Evolutionary conservation across 1,284 basidiomycete genomes (phyloP), one percentile per base, ranked within the genome.

Genomic region (Malassezia furfur): DNA sequence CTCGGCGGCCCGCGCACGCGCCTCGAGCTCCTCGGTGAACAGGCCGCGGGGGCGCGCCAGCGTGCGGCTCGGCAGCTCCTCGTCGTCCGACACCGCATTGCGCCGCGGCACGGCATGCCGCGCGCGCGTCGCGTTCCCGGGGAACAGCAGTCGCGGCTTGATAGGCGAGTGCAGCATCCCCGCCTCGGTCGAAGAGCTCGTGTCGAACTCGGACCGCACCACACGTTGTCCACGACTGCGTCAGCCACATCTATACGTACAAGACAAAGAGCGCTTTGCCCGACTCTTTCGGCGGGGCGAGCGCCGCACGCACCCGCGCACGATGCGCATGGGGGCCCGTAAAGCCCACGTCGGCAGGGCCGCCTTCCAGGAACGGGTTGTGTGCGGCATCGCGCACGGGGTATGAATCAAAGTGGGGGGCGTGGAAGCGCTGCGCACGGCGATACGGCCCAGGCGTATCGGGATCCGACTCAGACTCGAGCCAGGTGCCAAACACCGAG

Each of bases 321-420:
- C 55, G 30, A 11, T 54, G 37, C 0, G 46, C 59, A 14, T 63
- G 50, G 21, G 63, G 65, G 2, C 68, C 68, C 4, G 63, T 50
- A 46, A 65, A 63, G 19, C 68, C 68, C 8, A 62, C 50, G 43
- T 71, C 68, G 5, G 68, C 68, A 0, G 68, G 68, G 10, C 68
- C 68, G n/a, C 68, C 68, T 28, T 65, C 65, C n/a, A 71, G 51
- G 50, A 71, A 71, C 1, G 68, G 68, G 35, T 71, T 71, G 60
- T 62, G 61, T 22, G 64, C 64, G 12, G 68, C 62, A 45, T 71
- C 68, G 17, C 66, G 61, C 41, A 71, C 36, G n/a, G 55, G 49
- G 49, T 50, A 50, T 39, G 15, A 8, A 2, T 36, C 47, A 17
- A 14, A 30, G 14, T 22, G 30, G 15, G 40, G 40, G 6, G 30